Evolutionary conservation across 257 asterid genomes (phyloP).

Genomic region (Parsonsia alboflavescens): DNA sequence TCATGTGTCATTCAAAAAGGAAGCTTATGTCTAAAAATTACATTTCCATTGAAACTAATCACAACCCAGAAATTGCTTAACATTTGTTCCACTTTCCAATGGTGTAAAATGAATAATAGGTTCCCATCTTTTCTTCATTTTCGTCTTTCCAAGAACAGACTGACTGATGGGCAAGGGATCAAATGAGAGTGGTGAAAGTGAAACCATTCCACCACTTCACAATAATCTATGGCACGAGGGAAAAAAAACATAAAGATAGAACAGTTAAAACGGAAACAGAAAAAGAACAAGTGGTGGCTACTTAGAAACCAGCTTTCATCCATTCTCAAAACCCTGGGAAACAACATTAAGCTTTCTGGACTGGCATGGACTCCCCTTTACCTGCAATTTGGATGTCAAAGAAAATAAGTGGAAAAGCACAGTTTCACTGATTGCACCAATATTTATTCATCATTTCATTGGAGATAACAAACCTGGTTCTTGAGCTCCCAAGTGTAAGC

Average conservation of each 20-base stretch:
- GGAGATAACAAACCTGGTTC: constrained; percentile 30
- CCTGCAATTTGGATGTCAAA: constrained; percentile 7
- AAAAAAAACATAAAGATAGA: not conserved
- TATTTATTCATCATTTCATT: not conserved
- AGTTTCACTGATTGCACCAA: not conserved
- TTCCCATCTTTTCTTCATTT: not conserved
- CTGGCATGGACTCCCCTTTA: constrained; percentile 3
- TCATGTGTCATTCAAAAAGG: too few relatives aligned
- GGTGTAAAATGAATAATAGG: constrained; percentile 7
- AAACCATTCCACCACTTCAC: not conserved
- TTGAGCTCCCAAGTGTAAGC: constrained; percentile 53
- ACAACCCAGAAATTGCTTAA: not conserved
- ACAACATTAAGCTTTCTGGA: not conserved
- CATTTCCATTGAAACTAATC: not conserved
- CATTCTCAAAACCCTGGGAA: not conserved
- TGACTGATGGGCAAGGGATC: not conserved
- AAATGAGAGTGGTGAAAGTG: not conserved
- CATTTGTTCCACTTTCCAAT: constrained; percentile 4
- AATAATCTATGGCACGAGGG: not conserved
- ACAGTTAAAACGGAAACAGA: not conserved
- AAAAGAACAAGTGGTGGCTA: not conserved
- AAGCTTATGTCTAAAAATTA: too few relatives aligned
- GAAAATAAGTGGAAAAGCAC: not conserved
- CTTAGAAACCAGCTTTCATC: constrained; percentile 2
- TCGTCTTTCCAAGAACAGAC: not conserved